Evolutionary conservation across 129 eudicot genomes (phyloP), one percentile per base, ranked within the genome.

Genomic region (Centella asiatica): DNA sequence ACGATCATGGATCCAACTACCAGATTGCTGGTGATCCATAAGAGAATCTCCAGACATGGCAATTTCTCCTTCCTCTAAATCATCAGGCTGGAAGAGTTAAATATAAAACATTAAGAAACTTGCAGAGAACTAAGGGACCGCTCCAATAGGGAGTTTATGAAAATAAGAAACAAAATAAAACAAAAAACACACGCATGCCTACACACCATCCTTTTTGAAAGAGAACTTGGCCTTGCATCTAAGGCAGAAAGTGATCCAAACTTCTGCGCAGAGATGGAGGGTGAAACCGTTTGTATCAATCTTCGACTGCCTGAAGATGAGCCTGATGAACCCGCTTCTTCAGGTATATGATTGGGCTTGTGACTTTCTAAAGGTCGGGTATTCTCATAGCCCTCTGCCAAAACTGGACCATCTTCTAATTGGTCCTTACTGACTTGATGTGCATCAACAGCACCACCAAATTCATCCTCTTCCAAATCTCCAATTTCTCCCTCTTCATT

Each of bases 11-110:
- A 62, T 81, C 95, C 88, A 82, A 80, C 95, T 87, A 60, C 95
- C 90, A 22, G 98, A 84, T 60, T 76, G 98, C 69, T 87, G 95
- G 60, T 72, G 72, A 60, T 84, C 89, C 88, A 78, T 36, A 51
- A 57, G 88, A 27, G 95, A 92, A 63, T 87, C 99, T 57, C 95
- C 94, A 19, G 98, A 87, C 45, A 69, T 65, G 18, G 85, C 86
- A 45, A 87, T 87, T 74, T 92, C 99, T 51, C 99, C 99, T 72
- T 92, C 99, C 74, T 92, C 99, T 55, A 92, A 63, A n/a, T 92
- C 99, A 72, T 87, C 95, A 62, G 72, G 60, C 99, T 92, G 74
- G 56, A 48, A 50, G 37, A 34, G 58, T 36, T 19, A 34, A 36
- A 56, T 28, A 10, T n/a, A 44, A 65, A 20, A 64, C 45, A 51